Evolutionary conservation across 2,329 filamentous ascomycete genomes (phyloP).

Genomic region (Madurella mycetomatis): DNA sequence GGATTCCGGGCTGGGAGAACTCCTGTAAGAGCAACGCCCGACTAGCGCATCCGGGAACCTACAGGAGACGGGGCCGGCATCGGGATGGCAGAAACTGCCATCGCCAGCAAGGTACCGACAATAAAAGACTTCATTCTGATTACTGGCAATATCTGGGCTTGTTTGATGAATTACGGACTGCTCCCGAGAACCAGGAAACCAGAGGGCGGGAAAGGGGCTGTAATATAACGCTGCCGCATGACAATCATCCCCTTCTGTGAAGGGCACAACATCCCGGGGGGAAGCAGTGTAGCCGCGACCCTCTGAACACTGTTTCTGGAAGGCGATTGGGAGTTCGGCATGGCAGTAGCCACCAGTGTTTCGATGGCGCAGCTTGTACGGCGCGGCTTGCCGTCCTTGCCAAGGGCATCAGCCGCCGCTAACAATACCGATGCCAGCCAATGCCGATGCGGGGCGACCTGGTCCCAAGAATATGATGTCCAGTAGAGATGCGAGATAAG

Average conservation of each 20-base stretch:
- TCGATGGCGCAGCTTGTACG: background rate
- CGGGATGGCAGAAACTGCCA: conserved; percentile 20
- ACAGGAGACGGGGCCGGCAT: conserved; percentile 29
- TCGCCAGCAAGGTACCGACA: conserved; percentile 17
- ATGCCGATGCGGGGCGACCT: conserved; percentile 15
- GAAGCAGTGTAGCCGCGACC: background rate
- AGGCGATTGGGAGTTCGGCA: background rate
- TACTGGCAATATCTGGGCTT: background rate
- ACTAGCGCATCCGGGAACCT: background rate
- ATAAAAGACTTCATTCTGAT: conserved; percentile 23
- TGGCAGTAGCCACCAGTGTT: background rate
- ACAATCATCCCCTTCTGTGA: background rate
- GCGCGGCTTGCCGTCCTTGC: background rate
- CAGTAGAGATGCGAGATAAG: conserved; percentile 15
- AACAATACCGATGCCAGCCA: conserved; percentile 7
- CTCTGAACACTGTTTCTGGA: background rate
- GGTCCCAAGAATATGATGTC: background rate
- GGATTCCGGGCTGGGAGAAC: conserved; percentile 53
- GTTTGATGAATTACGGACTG: background rate
- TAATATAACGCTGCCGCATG: background rate
- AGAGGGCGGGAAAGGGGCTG: background rate
- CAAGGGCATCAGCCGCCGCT: background rate
- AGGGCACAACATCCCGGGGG: background rate
- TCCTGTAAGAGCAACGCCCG: background rate
- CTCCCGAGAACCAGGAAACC: background rate